Percentiles rank a stretch among this genome's conserved stretches.
These are phyloP conservation scores for Calonectria ilicicola DNA, from an alignment of 2,329 filamentous ascomycete species.

Conservation along the genomic window DNA sequence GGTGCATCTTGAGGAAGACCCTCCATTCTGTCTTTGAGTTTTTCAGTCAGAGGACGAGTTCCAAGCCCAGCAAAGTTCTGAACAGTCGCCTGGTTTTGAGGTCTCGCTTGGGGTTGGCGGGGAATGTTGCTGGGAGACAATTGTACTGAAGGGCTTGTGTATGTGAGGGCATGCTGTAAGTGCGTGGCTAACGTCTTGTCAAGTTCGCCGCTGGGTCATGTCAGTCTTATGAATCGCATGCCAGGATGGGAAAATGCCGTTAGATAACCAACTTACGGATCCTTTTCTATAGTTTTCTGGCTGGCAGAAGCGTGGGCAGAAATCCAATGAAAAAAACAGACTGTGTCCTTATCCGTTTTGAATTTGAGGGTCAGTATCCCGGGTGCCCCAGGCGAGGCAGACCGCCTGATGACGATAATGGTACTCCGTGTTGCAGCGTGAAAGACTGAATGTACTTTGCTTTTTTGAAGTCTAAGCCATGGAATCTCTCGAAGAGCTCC, in stretches of 20 bases:
- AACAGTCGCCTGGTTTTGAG: background rate
- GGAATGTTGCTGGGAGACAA: background rate
- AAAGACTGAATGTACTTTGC: slow-evolving; percentile 25
- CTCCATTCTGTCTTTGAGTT: slow-evolving; percentile 44
- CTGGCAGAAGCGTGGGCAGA: background rate
- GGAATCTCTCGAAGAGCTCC: background rate
- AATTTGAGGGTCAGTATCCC: slow-evolving; percentile 39
- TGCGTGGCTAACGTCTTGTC: slow-evolving; percentile 18
- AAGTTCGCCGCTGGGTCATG: slow-evolving; percentile 23
- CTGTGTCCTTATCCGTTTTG: slow-evolving; percentile 11
- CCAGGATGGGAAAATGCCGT: background rate
- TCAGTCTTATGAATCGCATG: slow-evolving; percentile 14
- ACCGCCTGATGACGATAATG: slow-evolving; percentile 39
- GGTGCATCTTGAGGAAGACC: background rate
- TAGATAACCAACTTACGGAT: slow-evolving; percentile 27
- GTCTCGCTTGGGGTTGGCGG: background rate
- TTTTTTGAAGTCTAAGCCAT: slow-evolving; percentile 39
- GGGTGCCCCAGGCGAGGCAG: slow-evolving; percentile 11
- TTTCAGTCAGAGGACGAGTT: slow-evolving; percentile 22
- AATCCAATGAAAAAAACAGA: slow-evolving; percentile 32
- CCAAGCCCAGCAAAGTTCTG: slow-evolving; percentile 25
- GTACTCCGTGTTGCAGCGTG: slow-evolving; percentile 31
- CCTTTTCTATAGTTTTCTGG: background rate
- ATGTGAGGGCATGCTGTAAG: background rate
- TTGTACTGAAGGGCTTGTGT: background rate